Evolutionary conservation across 2,329 filamentous ascomycete species (phyloP), one percentile per base, ranked within the genome.

Genomic region (Fusarium avenaceum): DNA sequence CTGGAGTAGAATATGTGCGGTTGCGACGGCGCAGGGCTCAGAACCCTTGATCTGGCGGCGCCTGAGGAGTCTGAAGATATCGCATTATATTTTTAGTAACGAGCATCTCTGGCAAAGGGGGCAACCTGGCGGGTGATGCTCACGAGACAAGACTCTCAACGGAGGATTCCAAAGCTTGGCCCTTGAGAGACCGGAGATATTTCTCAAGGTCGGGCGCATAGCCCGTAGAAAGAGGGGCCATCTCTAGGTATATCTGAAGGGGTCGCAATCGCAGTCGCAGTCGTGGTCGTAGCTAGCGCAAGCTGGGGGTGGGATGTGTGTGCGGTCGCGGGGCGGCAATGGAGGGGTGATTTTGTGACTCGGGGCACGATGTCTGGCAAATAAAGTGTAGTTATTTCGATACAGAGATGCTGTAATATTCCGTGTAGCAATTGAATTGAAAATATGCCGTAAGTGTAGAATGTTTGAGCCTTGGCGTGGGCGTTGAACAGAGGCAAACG

Each of bases 11-110:
- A 98, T 89, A 73, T 96, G 92, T 22, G 94, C 92, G 4, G 95
- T 98, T 64, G 94, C 94, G 61, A 96, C 89, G 58, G 96, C 96
- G 80, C 94, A 97, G 78, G 92, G 89, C 78, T 96, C 89, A 46
- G 94, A 93, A 70, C 93, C 93, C 65, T 88, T 89, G 75, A 99
- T 97, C 77, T 98, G 95, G 73, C 94, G 87, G 77, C 94, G 87
- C 80, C 97, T 97, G 69, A 99, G 87, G 20, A 97, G 89, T 52
- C 93, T 96, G 51, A 35, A 39, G 72, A 19, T 13, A 52, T 38
- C 30, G 39, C 40, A 48, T 68, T 68, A 47, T 42, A 43, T 50
- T 58, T 58, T 62, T 62, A 65, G 66, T 33, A 67, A 52, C 46
- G 17, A 47, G 44, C 22, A 40, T 39, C 43, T 33, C 44, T 47